Base-by-base conservation (phyloP, 768 basidiomycete species). In the Rhizopogon roseolus region DNA sequence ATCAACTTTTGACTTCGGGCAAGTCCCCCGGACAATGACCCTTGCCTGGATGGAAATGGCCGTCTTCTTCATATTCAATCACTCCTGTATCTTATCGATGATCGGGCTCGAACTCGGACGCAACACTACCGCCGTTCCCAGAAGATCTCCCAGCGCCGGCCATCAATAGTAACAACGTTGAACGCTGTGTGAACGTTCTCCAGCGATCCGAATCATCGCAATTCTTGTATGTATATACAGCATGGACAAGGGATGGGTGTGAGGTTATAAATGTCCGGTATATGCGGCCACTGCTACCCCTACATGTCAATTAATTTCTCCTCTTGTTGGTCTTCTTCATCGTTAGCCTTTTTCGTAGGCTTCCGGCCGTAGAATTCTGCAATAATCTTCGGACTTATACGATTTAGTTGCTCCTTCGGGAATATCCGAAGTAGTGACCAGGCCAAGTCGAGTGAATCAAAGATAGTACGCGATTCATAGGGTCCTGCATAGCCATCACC, bases 381-480 rank as follows among this genome's bases (percentile, higher is more conserved):
- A 64, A 97, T 87, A 66, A 97, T 95, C 85, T 93, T 93, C 64
- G 94, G 94, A 68, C 85, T 93, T 78, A 98, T 95, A 65, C 95
- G 91, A 77, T 98, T 98, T 60, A 98, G 81, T 71, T 93, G 91
- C 74, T 98, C 96, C 73, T 95, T 94, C 56, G 97, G 97, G 90
- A 98, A 99, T 68, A 96, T 96, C 61, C 97, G 88, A 61, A 99
- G 80, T 50, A 99, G 73, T 22, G 88, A 88, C 97, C 97, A 99
- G 19, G 94, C 97, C 52, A 98, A 79, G 73, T 99, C 97, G 41
- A 99, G 82, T 49, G 93, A 95, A 64, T 99, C 96, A 68, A 97
- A 97, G 73, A 99, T 88, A 49, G 91, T 92, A 55, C 97, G 85
- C 45, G 94, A 87, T 73, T 98, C 97, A 71, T 96, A 96, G 28